Evolutionary conservation across 305 asterid genomes (phyloP).

Genomic region (Striga hermonthica): DNA sequence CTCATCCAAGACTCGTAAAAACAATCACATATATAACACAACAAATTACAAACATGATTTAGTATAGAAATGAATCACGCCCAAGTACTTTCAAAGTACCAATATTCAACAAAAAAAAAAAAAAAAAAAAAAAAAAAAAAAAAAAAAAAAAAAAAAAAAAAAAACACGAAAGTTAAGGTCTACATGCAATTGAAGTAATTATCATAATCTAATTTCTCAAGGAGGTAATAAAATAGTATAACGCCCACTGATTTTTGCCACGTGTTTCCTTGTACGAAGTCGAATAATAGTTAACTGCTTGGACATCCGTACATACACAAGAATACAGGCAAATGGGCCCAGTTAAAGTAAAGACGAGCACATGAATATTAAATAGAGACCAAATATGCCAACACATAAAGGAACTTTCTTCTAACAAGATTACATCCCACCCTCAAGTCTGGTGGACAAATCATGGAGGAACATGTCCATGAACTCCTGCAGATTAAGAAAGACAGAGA

Average conservation of each 20-base stretch:
- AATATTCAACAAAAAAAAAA: no score
- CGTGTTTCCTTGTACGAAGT: conserved; percentile 1
- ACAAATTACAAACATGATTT: no score
- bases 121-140: no score
- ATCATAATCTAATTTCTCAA: no score
- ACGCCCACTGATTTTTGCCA: neutral
- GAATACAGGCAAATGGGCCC: neutral
- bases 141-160: no score
- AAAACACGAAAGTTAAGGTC: no score
- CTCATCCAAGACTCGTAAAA: no score
- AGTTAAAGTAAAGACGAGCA: neutral
- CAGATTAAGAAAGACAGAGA: neutral
- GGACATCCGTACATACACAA: neutral
- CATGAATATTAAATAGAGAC: neutral
- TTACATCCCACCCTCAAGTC: conserved; percentile 41
- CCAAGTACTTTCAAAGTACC: no score
- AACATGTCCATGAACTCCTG: conserved; percentile 75
- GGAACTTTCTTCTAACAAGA: conserved; percentile 4
- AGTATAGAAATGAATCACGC: no score
- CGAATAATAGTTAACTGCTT: neutral
- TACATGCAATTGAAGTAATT: no score
- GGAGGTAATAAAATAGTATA: no score
- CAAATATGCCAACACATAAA: neutral
- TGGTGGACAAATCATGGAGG: conserved; percentile 39
- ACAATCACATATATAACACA: no score